These are phyloP conservation scores for Candida ficus DNA, from an alignment of 805 yeast species.

Conservation along the genomic window DNA sequence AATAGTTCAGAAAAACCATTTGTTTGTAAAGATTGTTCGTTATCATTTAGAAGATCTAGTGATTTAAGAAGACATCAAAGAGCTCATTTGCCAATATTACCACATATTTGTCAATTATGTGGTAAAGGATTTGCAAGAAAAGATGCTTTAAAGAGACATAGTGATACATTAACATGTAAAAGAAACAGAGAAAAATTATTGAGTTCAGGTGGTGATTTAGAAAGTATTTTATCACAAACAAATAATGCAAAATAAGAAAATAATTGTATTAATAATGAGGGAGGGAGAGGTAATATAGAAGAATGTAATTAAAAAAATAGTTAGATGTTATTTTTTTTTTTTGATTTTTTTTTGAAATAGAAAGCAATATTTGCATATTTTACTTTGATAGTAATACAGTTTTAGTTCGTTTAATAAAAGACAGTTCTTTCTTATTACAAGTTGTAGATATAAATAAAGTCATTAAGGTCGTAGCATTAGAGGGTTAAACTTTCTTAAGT, in stretches of 20 bases:
- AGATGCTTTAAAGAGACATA: constrained; percentile 75
- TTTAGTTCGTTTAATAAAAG: no score
- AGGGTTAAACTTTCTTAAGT: not conserved
- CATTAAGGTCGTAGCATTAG: no score
- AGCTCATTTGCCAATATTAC: constrained; percentile 66
- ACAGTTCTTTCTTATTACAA: no score
- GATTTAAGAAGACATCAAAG: constrained; percentile 73
- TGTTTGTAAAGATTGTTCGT: constrained; percentile 53
- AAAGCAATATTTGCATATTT: no score
- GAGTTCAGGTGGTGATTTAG: constrained; percentile 32
- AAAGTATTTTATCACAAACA: constrained; percentile 27
- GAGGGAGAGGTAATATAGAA: not conserved
- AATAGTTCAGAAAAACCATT: constrained; percentile 34
- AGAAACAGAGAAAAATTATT: constrained; percentile 57
- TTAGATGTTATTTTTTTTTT: no score
- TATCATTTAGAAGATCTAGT: constrained; percentile 61
- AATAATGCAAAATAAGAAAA: constrained; percentile 2
- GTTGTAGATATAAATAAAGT: no score
- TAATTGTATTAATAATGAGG: not conserved
- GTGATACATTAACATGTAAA: constrained; percentile 68
- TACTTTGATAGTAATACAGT: no score
- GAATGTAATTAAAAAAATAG: no score
- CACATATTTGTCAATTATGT: constrained; percentile 70
- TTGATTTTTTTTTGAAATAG: no score
- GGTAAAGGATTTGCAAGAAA: constrained; percentile 82